These are phyloP conservation scores for Suhomyces yuchorum DNA, from an alignment of 1,139 yeast species.

Conservation along the genomic window DNA sequence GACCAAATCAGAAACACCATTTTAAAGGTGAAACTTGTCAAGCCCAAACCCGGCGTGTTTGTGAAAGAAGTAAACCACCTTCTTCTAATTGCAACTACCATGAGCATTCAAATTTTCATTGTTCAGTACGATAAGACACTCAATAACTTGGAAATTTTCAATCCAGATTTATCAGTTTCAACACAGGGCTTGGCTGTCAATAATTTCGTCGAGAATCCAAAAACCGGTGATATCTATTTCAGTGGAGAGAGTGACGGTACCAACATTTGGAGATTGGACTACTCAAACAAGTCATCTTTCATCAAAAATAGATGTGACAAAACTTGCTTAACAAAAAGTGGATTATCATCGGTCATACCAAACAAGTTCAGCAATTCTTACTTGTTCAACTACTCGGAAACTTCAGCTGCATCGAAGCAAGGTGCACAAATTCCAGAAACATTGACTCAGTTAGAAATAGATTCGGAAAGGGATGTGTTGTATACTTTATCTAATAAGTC, in stretches of 20 bases:
- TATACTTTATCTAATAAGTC: conserved; percentile 86
- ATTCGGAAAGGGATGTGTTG: conserved; percentile 71
- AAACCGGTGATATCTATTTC: conserved; percentile 80
- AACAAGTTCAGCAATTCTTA: conserved; percentile 50
- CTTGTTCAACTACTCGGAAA: conserved; percentile 32
- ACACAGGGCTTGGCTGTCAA: conserved; percentile 77
- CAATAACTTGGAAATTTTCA: conserved; percentile 68
- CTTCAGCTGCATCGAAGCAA: conserved; percentile 16
- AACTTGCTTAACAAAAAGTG: conserved; percentile 73
- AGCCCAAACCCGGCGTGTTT: conserved; percentile 80
- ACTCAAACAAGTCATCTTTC: conserved; percentile 87
- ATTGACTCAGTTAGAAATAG: conserved; percentile 67
- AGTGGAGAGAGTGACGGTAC: conserved; percentile 75
- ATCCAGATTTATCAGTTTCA: conserved; percentile 81
- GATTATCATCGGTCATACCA: conserved; percentile 62
- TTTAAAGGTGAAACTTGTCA: conserved; percentile 70
- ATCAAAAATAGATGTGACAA: conserved; percentile 82
- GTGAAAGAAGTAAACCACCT: conserved; percentile 74
- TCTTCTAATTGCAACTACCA: conserved; percentile 76
- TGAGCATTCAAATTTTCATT: conserved; percentile 76
- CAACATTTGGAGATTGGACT: conserved; percentile 85
- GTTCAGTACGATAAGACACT: conserved; percentile 55
- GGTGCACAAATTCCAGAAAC: conserved; percentile 48
- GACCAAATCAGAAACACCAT: conserved; percentile 84
- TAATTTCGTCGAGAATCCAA: conserved; percentile 58